These are phyloP conservation scores for Penicillium sp. DNA, from an alignment of 2,329 filamentous ascomycete species.

Conservation along the genomic window DNA sequence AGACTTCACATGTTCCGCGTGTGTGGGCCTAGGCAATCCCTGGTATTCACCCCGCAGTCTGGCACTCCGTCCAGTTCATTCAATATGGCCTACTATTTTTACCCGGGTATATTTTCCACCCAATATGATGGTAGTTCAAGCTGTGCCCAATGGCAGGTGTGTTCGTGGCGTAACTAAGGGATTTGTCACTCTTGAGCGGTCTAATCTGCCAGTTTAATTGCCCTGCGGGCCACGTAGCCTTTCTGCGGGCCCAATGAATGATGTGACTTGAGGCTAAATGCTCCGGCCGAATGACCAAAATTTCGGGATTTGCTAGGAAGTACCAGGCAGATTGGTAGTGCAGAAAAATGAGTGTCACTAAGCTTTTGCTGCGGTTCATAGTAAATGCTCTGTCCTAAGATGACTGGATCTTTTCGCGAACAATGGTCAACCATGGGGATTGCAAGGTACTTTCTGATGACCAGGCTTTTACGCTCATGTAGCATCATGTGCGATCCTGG, in stretches of 20 bases:
- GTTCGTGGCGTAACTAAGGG: slow-evolving; percentile 4
- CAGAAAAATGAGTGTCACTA: not conserved
- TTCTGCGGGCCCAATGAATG: not conserved
- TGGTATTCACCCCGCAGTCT: not conserved
- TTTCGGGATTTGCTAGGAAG: not conserved
- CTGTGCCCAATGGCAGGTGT: not conserved
- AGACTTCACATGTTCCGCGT: slow-evolving; percentile 4
- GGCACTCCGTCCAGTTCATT: not conserved
- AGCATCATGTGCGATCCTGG: not conserved
- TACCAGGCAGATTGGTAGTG: not conserved
- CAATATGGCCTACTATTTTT: not conserved
- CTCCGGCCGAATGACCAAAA: not conserved
- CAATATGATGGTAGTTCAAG: not conserved
- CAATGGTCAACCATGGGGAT: not conserved
- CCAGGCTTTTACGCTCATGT: not conserved
- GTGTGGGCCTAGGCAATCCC: not conserved
- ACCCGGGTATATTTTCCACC: not conserved
- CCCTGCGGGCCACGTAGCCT: slow-evolving; percentile 2
- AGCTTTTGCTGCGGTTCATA: not conserved
- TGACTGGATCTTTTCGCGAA: not conserved
- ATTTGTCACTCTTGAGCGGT: slow-evolving; percentile 9
- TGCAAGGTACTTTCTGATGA: slow-evolving; percentile 2
- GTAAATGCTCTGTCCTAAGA: not conserved
- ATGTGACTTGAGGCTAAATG: not conserved
- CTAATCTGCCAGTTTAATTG: not conserved